These are phyloP conservation scores for Diaporthe sp. DNA, from an alignment of 2,329 filamentous ascomycete species.

Conservation along the genomic window DNA sequence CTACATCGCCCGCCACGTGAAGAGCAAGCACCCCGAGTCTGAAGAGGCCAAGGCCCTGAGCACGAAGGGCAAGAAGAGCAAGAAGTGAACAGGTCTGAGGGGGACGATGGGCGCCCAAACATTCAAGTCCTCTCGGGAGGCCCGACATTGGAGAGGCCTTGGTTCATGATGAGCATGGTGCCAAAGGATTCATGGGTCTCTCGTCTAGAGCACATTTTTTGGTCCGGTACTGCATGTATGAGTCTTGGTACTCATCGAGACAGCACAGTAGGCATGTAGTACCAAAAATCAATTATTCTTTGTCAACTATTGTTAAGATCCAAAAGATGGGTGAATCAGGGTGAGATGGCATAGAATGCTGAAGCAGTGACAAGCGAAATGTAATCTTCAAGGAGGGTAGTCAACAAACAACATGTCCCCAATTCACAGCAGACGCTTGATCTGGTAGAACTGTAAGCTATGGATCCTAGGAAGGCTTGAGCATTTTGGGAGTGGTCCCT, in stretches of 20 bases:
- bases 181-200: background rate
- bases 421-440: too few relatives aligned
- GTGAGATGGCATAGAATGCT: background rate
- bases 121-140: too few relatives aligned
- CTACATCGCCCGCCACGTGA: background rate
- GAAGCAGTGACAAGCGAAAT: background rate
- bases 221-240: background rate
- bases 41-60: background rate
- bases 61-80: background rate
- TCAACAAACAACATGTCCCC: too few relatives aligned
- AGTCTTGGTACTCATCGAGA: background rate
- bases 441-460: too few relatives aligned
- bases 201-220: too few relatives aligned
- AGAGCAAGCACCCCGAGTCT: background rate
- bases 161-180: background rate
- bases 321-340: background rate
- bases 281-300: background rate
- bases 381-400: too few relatives aligned
- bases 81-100: background rate
- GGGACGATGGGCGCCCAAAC: too few relatives aligned
- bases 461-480: too few relatives aligned
- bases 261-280: background rate
- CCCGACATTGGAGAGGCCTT: background rate
- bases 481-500: too few relatives aligned
- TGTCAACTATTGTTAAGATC: background rate